phyloP scores from a whole-genome alignment of 495 filamentous ascomycete species.

The Xylaria grammica region DNA sequence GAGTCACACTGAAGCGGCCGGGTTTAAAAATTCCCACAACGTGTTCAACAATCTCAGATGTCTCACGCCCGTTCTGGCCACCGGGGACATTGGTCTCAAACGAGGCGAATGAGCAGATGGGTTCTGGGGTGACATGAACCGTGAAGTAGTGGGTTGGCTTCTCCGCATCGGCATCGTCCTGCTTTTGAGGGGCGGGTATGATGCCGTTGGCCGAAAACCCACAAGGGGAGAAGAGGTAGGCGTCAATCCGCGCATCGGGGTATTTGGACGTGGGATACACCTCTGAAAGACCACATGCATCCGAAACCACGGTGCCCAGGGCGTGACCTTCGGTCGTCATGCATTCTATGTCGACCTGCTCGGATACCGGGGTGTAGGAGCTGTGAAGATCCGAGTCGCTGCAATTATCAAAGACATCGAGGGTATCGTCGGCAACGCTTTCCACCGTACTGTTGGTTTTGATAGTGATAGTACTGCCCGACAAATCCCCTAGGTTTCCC shows the following conservation, averaged over 20 bases:
- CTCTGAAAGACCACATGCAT: slow-evolving; percentile 85
- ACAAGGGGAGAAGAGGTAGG: slow-evolving; percentile 96
- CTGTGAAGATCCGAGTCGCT: slow-evolving; percentile 67
- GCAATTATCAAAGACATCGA: slow-evolving; percentile 82
- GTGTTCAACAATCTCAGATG: slow-evolving; percentile 87
- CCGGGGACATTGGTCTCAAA: slow-evolving; percentile 99
- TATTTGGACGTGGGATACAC: slow-evolving; percentile 87
- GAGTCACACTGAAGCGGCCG: slow-evolving; percentile 92
- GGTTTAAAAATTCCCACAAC: slow-evolving; percentile 96
- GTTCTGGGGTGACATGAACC: slow-evolving; percentile 97
- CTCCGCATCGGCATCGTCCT: slow-evolving; percentile 54
- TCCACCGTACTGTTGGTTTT: slow-evolving; percentile 38
- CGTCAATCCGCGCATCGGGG: slow-evolving; percentile 92
- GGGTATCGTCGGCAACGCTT: slow-evolving; percentile 52
- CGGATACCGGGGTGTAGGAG: slow-evolving; percentile 60
- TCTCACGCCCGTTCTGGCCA: slow-evolving; percentile 83
- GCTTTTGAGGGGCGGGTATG: slow-evolving; percentile 70
- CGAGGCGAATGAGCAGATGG: slow-evolving; percentile 96
- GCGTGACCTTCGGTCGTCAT: slow-evolving; percentile 92
- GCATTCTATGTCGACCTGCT: slow-evolving; percentile 68
- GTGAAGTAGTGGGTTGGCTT: slow-evolving; percentile 91
- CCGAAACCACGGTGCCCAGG: slow-evolving; percentile 90
- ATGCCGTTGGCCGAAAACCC: slow-evolving; percentile 99
- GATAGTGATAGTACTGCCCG: slow-evolving; percentile 43
- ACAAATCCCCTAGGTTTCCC: slow-evolving; percentile 58